These are phyloP conservation scores for Cladosporium sp. DNA, from an alignment of 2,329 filamentous ascomycete genomes.

Conservation along the genomic window DNA sequence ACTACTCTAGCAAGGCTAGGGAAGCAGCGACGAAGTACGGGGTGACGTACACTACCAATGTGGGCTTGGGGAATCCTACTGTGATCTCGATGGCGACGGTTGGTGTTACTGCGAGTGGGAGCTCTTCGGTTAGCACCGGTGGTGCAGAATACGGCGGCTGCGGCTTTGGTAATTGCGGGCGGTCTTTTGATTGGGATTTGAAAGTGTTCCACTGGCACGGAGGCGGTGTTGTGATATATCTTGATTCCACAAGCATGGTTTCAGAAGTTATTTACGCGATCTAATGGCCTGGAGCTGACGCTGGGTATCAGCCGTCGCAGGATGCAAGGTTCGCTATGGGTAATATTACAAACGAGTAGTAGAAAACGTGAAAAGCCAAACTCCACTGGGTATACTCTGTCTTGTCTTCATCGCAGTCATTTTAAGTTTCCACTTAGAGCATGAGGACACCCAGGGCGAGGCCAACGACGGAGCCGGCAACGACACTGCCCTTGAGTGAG, in stretches of 20 bases:
- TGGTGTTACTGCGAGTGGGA: neutral
- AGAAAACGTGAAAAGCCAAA: neutral
- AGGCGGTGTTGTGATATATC: neutral
- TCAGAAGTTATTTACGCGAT: neutral
- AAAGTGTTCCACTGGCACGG: neutral
- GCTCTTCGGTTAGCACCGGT: neutral
- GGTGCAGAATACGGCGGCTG: neutral
- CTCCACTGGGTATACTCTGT: neutral
- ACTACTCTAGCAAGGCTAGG: neutral
- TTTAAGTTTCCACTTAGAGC: slow-evolving; percentile 22
- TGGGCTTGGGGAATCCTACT: neutral
- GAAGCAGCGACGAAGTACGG: neutral
- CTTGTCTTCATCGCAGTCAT: neutral
- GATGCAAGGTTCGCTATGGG: neutral
- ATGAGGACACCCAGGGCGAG: slow-evolving; percentile 26
- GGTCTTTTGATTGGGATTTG: neutral
- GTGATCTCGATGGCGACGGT: neutral
- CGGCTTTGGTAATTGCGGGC: neutral
- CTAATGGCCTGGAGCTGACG: neutral
- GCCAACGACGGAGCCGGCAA: slow-evolving; percentile 28
- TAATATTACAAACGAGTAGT: slow-evolving; percentile 1
- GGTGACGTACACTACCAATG: neutral
- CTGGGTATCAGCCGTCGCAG: neutral
- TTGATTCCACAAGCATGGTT: neutral
- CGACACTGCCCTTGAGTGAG: slow-evolving; percentile 20